Evolutionary conservation across 208 protist genomes (phyloP).

Genomic region (Leishmania turanica): DNA sequence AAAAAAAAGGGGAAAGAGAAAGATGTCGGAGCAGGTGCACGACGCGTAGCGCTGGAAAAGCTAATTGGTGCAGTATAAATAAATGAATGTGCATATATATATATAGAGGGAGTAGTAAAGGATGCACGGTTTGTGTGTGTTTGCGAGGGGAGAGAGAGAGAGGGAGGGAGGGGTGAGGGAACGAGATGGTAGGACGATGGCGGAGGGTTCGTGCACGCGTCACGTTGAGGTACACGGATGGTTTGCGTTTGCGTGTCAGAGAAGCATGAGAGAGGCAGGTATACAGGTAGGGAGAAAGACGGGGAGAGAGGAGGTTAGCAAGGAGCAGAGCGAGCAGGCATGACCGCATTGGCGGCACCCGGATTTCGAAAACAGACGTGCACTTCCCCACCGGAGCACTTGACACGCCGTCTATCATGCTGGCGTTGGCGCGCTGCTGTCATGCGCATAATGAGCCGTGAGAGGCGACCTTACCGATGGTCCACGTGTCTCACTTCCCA

Average conservation of each 20-base stretch:
- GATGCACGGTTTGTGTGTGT: neutral
- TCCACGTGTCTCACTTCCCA: neutral
- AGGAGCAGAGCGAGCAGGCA: neutral
- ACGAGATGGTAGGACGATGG: neutral
- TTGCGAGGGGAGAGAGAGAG: no score
- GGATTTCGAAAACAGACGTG: neutral
- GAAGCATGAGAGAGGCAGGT: neutral
- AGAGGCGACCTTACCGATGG: neutral
- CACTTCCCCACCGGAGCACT: neutral
- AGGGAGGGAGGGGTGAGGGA: neutral
- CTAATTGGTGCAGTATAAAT: neutral
- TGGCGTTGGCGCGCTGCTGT: neutral
- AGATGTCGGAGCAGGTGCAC: neutral
- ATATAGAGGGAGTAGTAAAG: neutral
- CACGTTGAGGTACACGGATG: neutral
- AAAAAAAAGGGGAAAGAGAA: neutral
- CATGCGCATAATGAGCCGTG: neutral
- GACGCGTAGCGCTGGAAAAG: neutral
- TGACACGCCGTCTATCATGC: neutral
- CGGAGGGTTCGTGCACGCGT: neutral
- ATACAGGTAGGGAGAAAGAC: neutral
- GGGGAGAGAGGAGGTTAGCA: neutral
- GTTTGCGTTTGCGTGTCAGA: neutral
- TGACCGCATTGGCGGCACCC: neutral
- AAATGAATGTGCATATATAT: neutral